Base-by-base conservation (phyloP, 352 stramenopile species). In the Globisporangium viniferum region DNA sequence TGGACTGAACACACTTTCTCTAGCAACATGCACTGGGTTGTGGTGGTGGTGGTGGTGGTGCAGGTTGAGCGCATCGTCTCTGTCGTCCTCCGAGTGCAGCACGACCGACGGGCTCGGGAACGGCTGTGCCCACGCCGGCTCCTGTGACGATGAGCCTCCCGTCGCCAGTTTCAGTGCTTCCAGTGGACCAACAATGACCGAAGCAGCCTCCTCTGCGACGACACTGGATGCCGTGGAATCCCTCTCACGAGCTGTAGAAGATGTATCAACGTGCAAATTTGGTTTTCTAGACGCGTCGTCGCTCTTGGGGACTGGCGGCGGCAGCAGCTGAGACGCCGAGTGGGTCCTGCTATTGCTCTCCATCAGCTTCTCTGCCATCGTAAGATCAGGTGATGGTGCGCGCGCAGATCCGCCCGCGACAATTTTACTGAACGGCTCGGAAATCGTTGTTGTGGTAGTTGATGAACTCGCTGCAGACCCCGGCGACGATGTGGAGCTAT, bases 81-180 rank as follows among this genome's bases (percentile, higher is more conserved):
- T 48, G 41, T 48, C 83, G 22, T 55, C 49, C 20, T 81, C 73
- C 18, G 56, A 59, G 29, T 66, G 65, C 35, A 76, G 75, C 1
- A 72, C 71, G 48, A 86, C 59, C 36, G 73, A 71, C 9, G 82
- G 76, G 27, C 73, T 88, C 15, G 84, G 84, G 62, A 92, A 92
- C 12, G 84, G 84, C 46, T 87, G 80, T 20, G 82, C 84, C 84
- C 82, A 92, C 10, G 80, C 84, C 12, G 84, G 84, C 57, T 88
- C 78, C 51, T 91, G 74, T 44, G 71, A 78, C 10, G 76, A 84
- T n/a, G 81, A 87, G 22, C 79, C 82, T 1, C 54, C 54, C 4
- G 80, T 90, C 20, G 81, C 79, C 15, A 91, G 76, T 66, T 91
- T 92, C 20, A 92, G 72, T 5, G 79, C 82, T 70, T 92, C 82